Base-by-base conservation (phyloP, 257 asterid species). In the Asclepias syriaca region DNA sequence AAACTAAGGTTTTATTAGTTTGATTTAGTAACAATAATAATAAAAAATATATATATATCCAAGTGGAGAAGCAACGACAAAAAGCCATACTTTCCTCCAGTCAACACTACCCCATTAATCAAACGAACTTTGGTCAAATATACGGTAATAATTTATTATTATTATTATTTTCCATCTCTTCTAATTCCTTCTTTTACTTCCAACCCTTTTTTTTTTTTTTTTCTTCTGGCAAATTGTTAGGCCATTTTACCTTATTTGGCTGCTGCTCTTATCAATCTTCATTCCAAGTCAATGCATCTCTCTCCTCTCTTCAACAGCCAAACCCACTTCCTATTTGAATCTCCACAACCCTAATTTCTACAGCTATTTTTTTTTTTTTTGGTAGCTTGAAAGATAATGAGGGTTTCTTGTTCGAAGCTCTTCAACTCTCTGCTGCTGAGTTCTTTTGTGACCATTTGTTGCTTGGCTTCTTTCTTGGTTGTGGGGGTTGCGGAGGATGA, bases 401-500 rank as follows among this genome's bases (percentile, higher is more conserved):
- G 12, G 21, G 57, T 59, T 57, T 75, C 49, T 22, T 60, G 15
- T 40, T 29, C 70, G 13, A 59, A 69, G 61, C 48, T 24, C 58
- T 24, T 76, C 54, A 58, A 72, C 69, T 68, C 21, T 49, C 24
- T 72, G 58, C 71, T 72, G 69, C 50, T 74, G 80, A 72, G 79
- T 77, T 66, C 63, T 68, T 46, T 71, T 73, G 18, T 57, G 8
- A 29, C 39, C 22, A 8, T 77, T 72, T 43, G n/a, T 39, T 11
- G 48, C 3, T 21, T 29, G 69, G 56, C 29, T 53, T 16, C 12
- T 21, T 51, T 69, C 54, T 60, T 59, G 18, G 73, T 74, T 5
- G 56, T 67, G 64, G 67, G 8, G 79, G 70, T 27, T 70, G 77
- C 83, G 4, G 91, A 88, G 74, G 98, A 92, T 66, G 98, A 92